phyloP scores from a whole-genome alignment of 345 rosid genomes.

The Rhodomyrtus tomentosa region DNA sequence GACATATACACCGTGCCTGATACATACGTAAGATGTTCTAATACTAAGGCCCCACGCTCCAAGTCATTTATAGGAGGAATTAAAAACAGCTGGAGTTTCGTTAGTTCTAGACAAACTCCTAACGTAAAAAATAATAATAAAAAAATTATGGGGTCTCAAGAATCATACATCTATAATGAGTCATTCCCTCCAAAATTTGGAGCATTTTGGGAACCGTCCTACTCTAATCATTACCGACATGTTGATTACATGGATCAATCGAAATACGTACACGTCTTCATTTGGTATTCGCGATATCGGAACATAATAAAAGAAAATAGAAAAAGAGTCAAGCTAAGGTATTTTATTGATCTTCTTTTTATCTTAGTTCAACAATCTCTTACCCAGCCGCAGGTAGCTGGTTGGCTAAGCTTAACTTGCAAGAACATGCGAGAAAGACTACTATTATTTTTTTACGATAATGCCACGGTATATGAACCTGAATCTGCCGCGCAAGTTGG shows the following conservation, averaged over 20 bases:
- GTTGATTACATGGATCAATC: not conserved
- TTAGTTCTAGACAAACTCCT: no score
- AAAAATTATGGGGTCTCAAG: no score
- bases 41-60: not conserved
- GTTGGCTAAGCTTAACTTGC: not conserved
- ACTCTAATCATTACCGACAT: not conserved
- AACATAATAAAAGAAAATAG: not conserved
- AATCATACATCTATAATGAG: no score
- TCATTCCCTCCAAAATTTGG: not conserved
- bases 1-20: not conserved
- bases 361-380: not conserved
- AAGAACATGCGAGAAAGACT: no score
- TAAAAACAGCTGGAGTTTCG: no score
- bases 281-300: not conserved
- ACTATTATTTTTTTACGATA: not conserved
- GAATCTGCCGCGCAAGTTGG: conserved; percentile 3
- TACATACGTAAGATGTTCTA: not conserved
- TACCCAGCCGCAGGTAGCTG: not conserved
- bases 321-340: not conserved
- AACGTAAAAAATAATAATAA: no score
- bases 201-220: not conserved
- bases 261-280: not conserved
- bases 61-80: not conserved
- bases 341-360: not conserved
- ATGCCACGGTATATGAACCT: not conserved